Evolutionary conservation across 176 grass and related monocot species (phyloP).

Genomic region (Thinopyrum elongatum): DNA sequence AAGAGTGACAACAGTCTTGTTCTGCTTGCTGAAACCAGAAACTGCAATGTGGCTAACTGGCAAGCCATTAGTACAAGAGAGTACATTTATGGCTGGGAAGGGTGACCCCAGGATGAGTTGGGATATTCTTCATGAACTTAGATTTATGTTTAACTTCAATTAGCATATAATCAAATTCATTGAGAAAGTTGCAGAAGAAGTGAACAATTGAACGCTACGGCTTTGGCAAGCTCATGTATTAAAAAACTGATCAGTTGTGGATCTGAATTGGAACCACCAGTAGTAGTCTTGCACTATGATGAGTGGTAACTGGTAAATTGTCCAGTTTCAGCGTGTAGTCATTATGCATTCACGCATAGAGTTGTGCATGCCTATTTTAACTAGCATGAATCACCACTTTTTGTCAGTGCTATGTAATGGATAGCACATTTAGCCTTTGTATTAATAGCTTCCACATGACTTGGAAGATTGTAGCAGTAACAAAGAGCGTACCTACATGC

Average conservation of each 20-base stretch:
- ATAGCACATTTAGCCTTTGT: not conserved
- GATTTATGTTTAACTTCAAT: not conserved
- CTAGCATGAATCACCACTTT: not conserved
- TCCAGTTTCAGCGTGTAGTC: not conserved
- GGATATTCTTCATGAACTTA: not conserved
- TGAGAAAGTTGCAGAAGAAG: not conserved
- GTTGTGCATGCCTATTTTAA: not conserved
- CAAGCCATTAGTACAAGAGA: not conserved
- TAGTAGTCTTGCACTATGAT: not conserved
- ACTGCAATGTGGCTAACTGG: not conserved
- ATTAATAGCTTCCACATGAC: not conserved
- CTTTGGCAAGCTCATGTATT: not conserved
- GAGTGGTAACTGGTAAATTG: not conserved
- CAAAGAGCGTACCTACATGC: slow-evolving; percentile 70
- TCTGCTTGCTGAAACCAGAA: not conserved
- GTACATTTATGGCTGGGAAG: not conserved
- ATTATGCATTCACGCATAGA: not conserved
- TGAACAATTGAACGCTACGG: not conserved
- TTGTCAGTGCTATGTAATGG: not conserved
- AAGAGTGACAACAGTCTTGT: not conserved
- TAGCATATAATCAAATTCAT: not conserved
- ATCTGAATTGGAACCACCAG: not conserved
- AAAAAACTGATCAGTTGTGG: not conserved
- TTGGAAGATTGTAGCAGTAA: not conserved
- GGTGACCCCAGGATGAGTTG: not conserved